Percentiles rank a stretch among this genome's conserved stretches.
Conservation (phyloP, 305 asterid genomes). For the Fraxinus latifolia region DNA sequence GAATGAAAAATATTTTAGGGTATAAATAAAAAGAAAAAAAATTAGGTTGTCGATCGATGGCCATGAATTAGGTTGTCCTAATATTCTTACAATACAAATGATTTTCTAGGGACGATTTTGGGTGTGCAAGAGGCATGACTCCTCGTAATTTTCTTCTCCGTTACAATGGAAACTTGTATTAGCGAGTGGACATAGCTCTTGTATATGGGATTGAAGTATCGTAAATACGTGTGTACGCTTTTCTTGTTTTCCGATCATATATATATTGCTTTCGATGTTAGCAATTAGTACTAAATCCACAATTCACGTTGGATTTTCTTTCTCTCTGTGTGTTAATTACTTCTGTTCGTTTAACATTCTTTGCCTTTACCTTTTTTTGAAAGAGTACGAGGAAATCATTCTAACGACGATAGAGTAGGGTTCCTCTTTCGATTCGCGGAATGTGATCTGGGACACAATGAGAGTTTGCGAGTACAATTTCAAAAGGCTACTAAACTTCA, state of each 20-base stretch:
- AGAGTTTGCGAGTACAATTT: not conserved
- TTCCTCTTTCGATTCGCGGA: not conserved
- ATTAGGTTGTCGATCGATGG: not conserved
- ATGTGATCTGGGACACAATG: not conserved
- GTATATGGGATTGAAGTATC: not conserved
- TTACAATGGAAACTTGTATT: not conserved
- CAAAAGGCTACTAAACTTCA: not conserved
- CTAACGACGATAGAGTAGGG: not conserved
- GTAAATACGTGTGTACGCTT: too few species aligned
- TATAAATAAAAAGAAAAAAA: not conserved
- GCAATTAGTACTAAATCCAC: not conserved
- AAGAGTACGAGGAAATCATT: not conserved
- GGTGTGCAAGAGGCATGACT: not conserved
- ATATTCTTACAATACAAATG: not conserved
- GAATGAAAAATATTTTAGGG: constrained; percentile 38
- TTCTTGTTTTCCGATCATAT: too few species aligned
- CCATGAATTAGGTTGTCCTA: not conserved
- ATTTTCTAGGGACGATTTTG: not conserved
- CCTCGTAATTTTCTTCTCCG: not conserved
- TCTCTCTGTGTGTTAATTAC: not conserved
- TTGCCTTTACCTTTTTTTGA: not conserved
- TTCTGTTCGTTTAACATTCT: not conserved
- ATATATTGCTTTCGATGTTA: too few species aligned
- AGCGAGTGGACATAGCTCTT: not conserved
- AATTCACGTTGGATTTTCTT: not conserved